Percentiles rank a stretch among this genome's conserved stretches.
phyloP scores from a whole-genome alignment of 2,329 filamentous ascomycete genomes.

The Aspergillus carbonarius region DNA sequence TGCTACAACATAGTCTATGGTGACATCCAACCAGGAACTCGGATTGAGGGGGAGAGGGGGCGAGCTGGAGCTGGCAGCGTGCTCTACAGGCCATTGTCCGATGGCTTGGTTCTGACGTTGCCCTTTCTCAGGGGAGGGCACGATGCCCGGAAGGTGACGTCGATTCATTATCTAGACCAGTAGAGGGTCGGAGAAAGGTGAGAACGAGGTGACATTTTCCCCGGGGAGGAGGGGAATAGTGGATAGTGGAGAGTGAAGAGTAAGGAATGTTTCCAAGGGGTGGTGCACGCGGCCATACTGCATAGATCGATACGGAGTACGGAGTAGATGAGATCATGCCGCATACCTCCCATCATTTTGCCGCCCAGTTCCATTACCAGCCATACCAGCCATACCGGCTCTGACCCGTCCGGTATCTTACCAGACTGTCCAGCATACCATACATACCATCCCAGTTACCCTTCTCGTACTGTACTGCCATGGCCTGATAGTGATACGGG shows the following conservation, averaged over 20 bases:
- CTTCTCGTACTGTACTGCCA: too few species aligned
- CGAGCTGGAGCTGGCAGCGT: too few species aligned
- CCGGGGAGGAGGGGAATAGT: not conserved
- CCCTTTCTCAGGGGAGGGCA: not conserved
- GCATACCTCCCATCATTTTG: too few species aligned
- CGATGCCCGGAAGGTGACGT: constrained; percentile 11
- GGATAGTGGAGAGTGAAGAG: too few species aligned
- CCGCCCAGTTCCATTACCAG: too few species aligned
- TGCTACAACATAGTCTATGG: constrained; percentile 2
- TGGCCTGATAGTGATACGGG: too few species aligned
- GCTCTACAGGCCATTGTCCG: not conserved
- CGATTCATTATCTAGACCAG: not conserved
- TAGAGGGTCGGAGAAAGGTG: not conserved
- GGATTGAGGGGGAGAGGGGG: not conserved
- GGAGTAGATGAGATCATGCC: too few species aligned
- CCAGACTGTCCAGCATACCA: not conserved
- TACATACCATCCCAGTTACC: too few species aligned
- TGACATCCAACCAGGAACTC: constrained; percentile 2
- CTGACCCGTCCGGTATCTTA: not conserved
- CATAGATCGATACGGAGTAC: too few species aligned
- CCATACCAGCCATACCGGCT: too few species aligned
- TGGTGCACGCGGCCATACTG: too few species aligned
- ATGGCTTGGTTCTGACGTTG: not conserved
- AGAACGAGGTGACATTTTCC: not conserved
- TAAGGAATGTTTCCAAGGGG: too few species aligned